Evolutionary conservation across 352 stramenopile species (phyloP).

Genomic region (Stramenopiles sp.): DNA sequence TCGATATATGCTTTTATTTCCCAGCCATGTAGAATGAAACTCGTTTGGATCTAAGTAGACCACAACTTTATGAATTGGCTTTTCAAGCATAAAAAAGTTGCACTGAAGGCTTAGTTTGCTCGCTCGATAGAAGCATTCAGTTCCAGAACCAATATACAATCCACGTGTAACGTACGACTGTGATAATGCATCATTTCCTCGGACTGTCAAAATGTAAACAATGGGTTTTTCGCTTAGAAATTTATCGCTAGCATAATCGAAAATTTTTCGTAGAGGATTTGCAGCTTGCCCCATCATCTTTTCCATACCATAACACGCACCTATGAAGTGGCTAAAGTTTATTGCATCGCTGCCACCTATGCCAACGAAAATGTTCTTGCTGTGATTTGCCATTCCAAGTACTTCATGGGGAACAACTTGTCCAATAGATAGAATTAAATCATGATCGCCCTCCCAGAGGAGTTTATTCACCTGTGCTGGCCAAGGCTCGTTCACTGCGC

Average conservation of each 20-base stretch:
- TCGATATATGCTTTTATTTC: conserved; percentile 92
- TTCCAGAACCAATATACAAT: conserved; percentile 84
- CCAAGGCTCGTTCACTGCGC: conserved; percentile 81
- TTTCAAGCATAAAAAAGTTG: conserved; percentile 84
- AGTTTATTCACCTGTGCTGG: conserved; percentile 85
- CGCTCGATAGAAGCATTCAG: conserved; percentile 78
- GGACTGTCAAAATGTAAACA: conserved; percentile 86
- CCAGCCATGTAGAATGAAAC: conserved; percentile 93
- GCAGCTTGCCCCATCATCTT: conserved; percentile 85
- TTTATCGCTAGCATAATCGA: conserved; percentile 80
- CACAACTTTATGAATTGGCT: conserved; percentile 69
- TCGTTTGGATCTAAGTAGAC: conserved; percentile 84
- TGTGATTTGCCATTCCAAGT: conserved; percentile 96
- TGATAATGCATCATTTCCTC: conserved; percentile 38
- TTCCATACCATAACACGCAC: conserved; percentile 91
- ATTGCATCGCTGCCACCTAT: conserved; percentile 76
- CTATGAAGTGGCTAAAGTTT: conserved; percentile 94
- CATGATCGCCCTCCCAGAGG: conserved; percentile 72
- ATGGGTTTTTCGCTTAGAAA: conserved; percentile 68
- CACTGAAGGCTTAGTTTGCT: conserved; percentile 77
- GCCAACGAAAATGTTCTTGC: conserved; percentile 95
- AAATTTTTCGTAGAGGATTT: conserved; percentile 79
- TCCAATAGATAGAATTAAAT: conserved; percentile 81
- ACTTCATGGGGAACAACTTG: conserved; percentile 87
- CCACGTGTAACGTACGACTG: conserved; percentile 42